Evolutionary conservation across 2,329 filamentous ascomycete species (phyloP).

Genomic region (Onygenales sp.): DNA sequence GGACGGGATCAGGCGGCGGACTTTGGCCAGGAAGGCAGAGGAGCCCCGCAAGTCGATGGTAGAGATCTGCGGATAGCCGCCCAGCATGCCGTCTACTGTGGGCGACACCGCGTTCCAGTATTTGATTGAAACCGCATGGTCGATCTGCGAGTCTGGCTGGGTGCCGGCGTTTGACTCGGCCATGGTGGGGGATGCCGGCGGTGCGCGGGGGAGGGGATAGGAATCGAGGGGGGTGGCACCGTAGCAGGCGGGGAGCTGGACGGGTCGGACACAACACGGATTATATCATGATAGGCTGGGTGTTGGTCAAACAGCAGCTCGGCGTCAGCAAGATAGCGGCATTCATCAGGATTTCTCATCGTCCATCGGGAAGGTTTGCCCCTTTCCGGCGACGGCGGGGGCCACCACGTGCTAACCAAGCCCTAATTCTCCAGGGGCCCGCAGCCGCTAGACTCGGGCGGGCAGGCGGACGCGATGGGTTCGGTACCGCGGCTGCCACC

Average conservation of each 20-base stretch:
- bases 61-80: slow-evolving; percentile 59
- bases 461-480: too few relatives aligned
- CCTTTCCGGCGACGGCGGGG: too few relatives aligned
- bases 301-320: background rate
- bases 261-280: background rate
- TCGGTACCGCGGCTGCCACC: too few relatives aligned
- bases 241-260: too few relatives aligned
- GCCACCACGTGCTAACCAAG: too few relatives aligned
- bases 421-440: too few relatives aligned
- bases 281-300: background rate
- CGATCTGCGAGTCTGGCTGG: slow-evolving; percentile 23
- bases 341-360: too few relatives aligned
- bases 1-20: slow-evolving; percentile 35
- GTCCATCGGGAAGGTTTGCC: too few relatives aligned
- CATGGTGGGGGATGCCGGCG: background rate
- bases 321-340: too few relatives aligned
- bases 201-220: too few relatives aligned
- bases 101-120: slow-evolving; percentile 31
- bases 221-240: too few relatives aligned
- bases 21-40: slow-evolving; percentile 58
- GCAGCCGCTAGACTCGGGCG: too few relatives aligned
- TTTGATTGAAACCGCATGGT: slow-evolving; percentile 24
- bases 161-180: background rate
- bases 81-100: slow-evolving; percentile 59
- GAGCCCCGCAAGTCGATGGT: slow-evolving; percentile 63